Evolutionary conservation across 805 yeast genomes (phyloP), one percentile per base, ranked within the genome.

Genomic region (Schwanniomyces vanrijiae): DNA sequence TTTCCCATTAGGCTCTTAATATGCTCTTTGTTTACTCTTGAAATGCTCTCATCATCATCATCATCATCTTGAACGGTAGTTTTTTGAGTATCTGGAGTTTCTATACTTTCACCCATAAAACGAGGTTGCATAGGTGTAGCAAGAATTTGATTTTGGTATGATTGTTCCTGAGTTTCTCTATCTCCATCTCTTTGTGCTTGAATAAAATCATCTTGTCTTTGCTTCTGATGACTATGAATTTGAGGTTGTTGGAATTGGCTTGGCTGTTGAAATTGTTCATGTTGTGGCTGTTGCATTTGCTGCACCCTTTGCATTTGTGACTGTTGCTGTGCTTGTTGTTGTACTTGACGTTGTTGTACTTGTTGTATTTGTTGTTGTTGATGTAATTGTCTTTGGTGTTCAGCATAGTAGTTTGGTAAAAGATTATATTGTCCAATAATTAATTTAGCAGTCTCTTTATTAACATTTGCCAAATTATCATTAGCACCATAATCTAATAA

Each of bases 401-500:
- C 25, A 9, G 40, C 35, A 25, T 40, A 35, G 11, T 40, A 33
- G 10, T 41, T 26, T 10, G 42, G 35, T 34, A 59, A 55, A 14
- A 70, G 53, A 26, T 58, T 80, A 59, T 62, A 73, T 50, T 66
- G 75, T 29, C 62, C 74, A 11, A 71, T 68, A 54, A 71, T 56
- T 57, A 74, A 60, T 61, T 77, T 64, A 48, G 75, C 63, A 49
- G 78, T 69, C 67, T 81, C 75, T 47, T 68, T 65, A 48, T 61
- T 60, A 54, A 74, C 55, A 63, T 77, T 73, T 39, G 60, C 58
- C 43, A 73, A 59, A 65, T 76, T 85, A 55, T 74, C 80, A 58
- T 77, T 67, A 7, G 97, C 97, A 31, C 97, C 97, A 46, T 88
- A 86, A 52, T 88, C 91, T 43, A 94, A 65, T 42, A 94, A 74